Evolutionary conservation across 108 stramenopile species (phyloP), one percentile per base, ranked within the genome.

Genomic region (Seminavis robusta): DNA sequence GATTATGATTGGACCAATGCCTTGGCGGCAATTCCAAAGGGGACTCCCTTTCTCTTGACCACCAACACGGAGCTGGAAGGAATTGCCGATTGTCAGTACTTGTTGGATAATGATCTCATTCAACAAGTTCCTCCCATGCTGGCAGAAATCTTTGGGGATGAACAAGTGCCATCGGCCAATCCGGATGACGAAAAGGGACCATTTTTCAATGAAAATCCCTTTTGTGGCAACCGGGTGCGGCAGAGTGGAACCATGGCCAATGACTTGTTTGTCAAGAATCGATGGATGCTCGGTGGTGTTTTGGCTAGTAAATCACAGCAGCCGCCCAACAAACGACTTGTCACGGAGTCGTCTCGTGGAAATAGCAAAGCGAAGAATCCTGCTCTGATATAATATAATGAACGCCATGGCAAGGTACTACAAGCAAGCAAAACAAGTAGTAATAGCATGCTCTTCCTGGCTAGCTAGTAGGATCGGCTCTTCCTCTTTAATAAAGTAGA

Each of bases 241-340:
- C 92, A 94, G 57, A 84, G 80, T 52, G 92, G 92, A 33, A 94
- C 84, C 7, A 88, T 94, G 86, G 92, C 85, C 23, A 94, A 94
- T 57, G 92, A 94, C 76, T 34, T 94, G 37, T 94, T 68, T 61
- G 89, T 94, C 23, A 94, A 90, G 61, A 88, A 73, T 49, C 69
- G 85, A 24, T 94, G 86, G 86, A 81, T 94, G 23, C 56, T 86
- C 53, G 85, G 87, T 29, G 89, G 92, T 0, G 56, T 84, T 8
- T 74, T 87, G 24, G 62, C 50, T 15, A 58, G 53, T 30, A 48
- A 53, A 24, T 11, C 20, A 34, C 15, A 10, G 37, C 36, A 15
- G 20, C 39, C 6, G 39, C 36, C 4, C 13, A 32, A 13, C 19
- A 39, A 26, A 51, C 42, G 33, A 56, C 33, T 42, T 38, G 46